A percentile compares a stretch with the other conserved stretches of the same genome.
These are phyloP conservation scores for Hyaloscypha hepaticicola DNA, from an alignment of 495 filamentous ascomycete genomes.

Conservation along the genomic window DNA sequence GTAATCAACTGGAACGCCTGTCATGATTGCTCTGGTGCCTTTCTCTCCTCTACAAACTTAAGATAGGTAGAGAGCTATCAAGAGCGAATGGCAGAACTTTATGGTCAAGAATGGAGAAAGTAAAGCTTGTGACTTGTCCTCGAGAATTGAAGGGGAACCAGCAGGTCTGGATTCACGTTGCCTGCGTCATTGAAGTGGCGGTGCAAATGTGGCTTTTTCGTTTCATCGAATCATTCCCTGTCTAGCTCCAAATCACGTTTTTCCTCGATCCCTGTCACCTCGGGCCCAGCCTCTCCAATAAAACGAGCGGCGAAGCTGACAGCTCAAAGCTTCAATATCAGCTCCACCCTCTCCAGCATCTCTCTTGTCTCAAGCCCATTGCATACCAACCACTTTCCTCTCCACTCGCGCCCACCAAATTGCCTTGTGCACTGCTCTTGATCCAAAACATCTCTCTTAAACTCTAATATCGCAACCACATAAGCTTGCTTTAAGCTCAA, in stretches of 20 bases:
- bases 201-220: neutral
- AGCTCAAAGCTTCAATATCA: neutral
- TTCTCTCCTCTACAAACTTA: neutral
- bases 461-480: neutral
- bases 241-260: neutral
- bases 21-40: constrained; percentile 40
- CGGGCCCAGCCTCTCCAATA: constrained; percentile 19
- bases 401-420: neutral
- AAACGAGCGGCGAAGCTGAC: constrained; percentile 18
- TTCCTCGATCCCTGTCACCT: neutral
- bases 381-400: neutral
- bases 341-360: neutral
- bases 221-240: neutral
- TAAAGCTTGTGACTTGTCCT: neutral
- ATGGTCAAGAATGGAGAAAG: neutral
- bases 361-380: neutral
- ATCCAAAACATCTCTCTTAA: neutral
- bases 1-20: constrained; percentile 48
- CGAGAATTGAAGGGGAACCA: neutral
- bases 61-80: neutral
- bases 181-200: constrained; percentile 3
- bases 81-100: neutral
- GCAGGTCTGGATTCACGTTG: neutral
- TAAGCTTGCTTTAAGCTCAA: constrained; percentile 1
- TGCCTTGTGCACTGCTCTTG: neutral